Evolutionary conservation across 2,329 filamentous ascomycete species (phyloP).

Genomic region (Penicillium freii): DNA sequence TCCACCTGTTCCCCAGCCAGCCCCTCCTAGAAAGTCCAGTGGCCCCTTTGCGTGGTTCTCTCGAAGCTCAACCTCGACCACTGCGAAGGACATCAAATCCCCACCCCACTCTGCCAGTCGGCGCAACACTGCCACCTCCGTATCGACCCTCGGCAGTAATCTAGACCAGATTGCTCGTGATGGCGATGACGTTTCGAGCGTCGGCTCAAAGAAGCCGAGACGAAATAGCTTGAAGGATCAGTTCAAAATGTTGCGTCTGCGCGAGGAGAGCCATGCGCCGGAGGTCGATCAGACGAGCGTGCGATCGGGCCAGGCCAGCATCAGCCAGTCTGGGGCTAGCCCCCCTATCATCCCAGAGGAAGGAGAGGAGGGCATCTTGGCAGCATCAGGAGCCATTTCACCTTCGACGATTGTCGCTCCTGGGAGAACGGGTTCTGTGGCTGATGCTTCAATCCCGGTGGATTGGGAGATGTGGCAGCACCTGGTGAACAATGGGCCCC

Average conservation of each 20-base stretch:
- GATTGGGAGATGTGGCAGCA: slow-evolving; percentile 99
- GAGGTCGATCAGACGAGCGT: slow-evolving; percentile 57
- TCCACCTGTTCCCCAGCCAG: slow-evolving; percentile 39
- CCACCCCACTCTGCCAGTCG: slow-evolving; percentile 53
- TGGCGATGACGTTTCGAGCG: slow-evolving; percentile 49
- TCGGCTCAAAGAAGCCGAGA: slow-evolving; percentile 48
- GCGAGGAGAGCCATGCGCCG: slow-evolving; percentile 65
- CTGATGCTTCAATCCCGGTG: slow-evolving; percentile 70
- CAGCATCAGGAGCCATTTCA: slow-evolving; percentile 27
- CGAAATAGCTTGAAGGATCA: slow-evolving; percentile 71
- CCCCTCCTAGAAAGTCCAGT: slow-evolving; percentile 67
- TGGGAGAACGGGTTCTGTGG: slow-evolving; percentile 66
- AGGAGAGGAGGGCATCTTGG: slow-evolving; percentile 41
- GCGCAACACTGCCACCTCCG: slow-evolving; percentile 76
- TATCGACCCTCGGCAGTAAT: slow-evolving; percentile 75
- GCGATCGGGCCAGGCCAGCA: slow-evolving; percentile 43
- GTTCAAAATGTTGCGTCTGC: slow-evolving; percentile 73
- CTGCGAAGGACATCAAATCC: slow-evolving; percentile 53
- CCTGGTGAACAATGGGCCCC: slow-evolving; percentile 89
- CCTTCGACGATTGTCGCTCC: slow-evolving; percentile 29
- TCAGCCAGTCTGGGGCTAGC: slow-evolving; percentile 47
- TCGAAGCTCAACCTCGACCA: slow-evolving; percentile 56
- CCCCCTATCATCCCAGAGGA: slow-evolving; percentile 50
- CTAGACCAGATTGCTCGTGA: slow-evolving; percentile 74
- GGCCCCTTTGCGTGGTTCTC: slow-evolving; percentile 87